Evolutionary conservation across 495 filamentous ascomycete genomes (phyloP).

Genomic region (Bombardia bombarda): DNA sequence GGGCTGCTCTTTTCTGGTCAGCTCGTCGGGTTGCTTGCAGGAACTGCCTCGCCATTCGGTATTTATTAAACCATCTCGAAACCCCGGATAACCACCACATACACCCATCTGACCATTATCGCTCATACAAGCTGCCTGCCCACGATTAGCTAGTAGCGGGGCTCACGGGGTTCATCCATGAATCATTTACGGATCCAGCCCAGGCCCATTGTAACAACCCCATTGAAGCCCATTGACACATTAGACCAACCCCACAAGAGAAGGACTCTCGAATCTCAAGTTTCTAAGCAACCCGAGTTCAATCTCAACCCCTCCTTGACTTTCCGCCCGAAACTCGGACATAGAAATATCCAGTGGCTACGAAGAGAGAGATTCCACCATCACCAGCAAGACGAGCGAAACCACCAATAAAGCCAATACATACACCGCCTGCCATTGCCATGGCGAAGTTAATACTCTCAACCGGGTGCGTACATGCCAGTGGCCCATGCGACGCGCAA

Average conservation of each 20-base stretch:
- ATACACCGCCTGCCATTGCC: neutral
- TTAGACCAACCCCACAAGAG: slow-evolving; percentile 16
- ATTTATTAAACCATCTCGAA: neutral
- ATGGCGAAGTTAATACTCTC: slow-evolving; percentile 82
- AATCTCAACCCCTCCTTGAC: neutral
- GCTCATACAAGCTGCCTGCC: too few relatives aligned
- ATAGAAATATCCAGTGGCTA: too few relatives aligned
- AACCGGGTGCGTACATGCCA: slow-evolving; percentile 77
- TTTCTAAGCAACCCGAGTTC: neutral
- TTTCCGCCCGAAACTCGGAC: neutral
- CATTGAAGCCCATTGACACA: too few relatives aligned
- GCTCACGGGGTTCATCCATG: slow-evolving; percentile 19
- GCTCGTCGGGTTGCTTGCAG: too few relatives aligned
- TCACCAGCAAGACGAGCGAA: neutral
- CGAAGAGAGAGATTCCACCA: neutral
- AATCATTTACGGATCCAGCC: slow-evolving; percentile 23
- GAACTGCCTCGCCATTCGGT: too few relatives aligned
- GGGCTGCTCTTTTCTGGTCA: too few relatives aligned
- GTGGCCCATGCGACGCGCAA: slow-evolving; percentile 1
- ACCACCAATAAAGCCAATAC: neutral
- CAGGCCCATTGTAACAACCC: slow-evolving; percentile 6
- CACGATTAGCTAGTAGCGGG: too few relatives aligned
- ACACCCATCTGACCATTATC: too few relatives aligned
- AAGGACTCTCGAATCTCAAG: neutral
- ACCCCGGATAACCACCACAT: too few relatives aligned